These are phyloP conservation scores for Millerozyma acaciae DNA, from an alignment of 805 yeast genomes.

Conservation along the genomic window DNA sequence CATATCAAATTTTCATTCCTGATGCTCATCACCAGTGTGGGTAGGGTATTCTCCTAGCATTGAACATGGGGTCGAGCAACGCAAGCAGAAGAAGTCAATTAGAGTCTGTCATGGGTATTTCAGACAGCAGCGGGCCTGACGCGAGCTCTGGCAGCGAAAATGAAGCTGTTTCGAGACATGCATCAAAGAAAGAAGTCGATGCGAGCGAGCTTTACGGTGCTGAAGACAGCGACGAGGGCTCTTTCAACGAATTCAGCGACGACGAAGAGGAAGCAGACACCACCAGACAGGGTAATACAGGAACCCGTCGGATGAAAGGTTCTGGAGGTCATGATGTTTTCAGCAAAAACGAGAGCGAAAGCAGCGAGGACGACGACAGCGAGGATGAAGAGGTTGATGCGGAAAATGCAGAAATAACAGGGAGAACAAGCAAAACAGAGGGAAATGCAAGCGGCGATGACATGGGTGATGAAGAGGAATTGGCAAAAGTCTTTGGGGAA, in stretches of 20 bases:
- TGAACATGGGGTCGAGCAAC: too few relatives aligned
- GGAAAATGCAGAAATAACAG: slow-evolving; percentile 10
- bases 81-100: too few relatives aligned
- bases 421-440: slow-evolving; percentile 7
- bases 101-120: too few relatives aligned
- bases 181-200: slow-evolving; percentile 3
- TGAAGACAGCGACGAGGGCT: slow-evolving; percentile 10
- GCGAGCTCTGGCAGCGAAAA: too few relatives aligned
- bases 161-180: too few relatives aligned
- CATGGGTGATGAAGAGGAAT: slow-evolving; percentile 17
- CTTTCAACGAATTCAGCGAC: too few relatives aligned
- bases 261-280: slow-evolving; percentile 7
- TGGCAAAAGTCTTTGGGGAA: slow-evolving; percentile 1
- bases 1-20: too few relatives aligned
- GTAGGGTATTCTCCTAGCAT: too few relatives aligned
- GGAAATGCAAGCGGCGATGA: slow-evolving; percentile 10
- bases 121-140: too few relatives aligned
- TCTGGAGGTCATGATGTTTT: slow-evolving; percentile 3
- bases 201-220: slow-evolving; percentile 9
- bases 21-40: too few relatives aligned
- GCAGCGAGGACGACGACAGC: slow-evolving; percentile 2
- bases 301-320: too few relatives aligned
- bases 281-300: slow-evolving; percentile 4
- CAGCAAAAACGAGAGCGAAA: not conserved
- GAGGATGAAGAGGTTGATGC: slow-evolving; percentile 10